phyloP scores from a whole-genome alignment of 2,329 filamentous ascomycete genomes.

The Diplodia mutila region DNA sequence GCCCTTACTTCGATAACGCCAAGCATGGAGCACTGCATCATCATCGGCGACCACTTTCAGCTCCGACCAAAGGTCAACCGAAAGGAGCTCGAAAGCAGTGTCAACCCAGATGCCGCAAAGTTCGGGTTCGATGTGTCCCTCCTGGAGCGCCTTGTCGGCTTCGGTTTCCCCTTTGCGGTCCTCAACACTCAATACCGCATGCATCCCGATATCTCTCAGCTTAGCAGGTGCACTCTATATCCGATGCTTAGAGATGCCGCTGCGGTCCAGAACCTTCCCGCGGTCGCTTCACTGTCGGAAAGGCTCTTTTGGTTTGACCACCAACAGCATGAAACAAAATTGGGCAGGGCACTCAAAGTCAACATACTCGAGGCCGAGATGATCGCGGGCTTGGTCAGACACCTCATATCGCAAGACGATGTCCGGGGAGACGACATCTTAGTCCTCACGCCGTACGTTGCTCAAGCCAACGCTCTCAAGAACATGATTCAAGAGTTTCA shows the following conservation, averaged over 20 bases:
- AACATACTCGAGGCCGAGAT: slow-evolving; percentile 68
- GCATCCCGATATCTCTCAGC: slow-evolving; percentile 63
- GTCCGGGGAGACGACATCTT: slow-evolving; percentile 67
- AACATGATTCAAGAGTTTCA: slow-evolving; percentile 52
- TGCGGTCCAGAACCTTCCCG: slow-evolving; percentile 44
- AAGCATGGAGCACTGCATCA: slow-evolving; percentile 62
- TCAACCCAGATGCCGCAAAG: slow-evolving; percentile 51
- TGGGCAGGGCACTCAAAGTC: slow-evolving; percentile 50
- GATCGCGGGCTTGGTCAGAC: slow-evolving; percentile 63
- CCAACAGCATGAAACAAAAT: neutral
- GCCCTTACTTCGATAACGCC: slow-evolving; percentile 63
- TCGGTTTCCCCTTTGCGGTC: neutral
- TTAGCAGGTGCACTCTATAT: slow-evolving; percentile 64
- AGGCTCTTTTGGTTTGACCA: slow-evolving; percentile 68
- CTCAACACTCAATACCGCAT: slow-evolving; percentile 63
- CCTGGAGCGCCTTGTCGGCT: slow-evolving; percentile 61
- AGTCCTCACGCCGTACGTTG: slow-evolving; percentile 66
- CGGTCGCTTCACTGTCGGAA: slow-evolving; percentile 58
- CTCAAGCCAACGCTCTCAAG: slow-evolving; percentile 52
- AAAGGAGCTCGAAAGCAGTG: slow-evolving; percentile 56
- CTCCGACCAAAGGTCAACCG: slow-evolving; percentile 61
- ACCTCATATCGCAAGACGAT: slow-evolving; percentile 66
- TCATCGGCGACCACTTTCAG: slow-evolving; percentile 68
- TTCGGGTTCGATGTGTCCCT: slow-evolving; percentile 63
- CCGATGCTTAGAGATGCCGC: slow-evolving; percentile 58